Evolutionary conservation across 2,329 filamentous ascomycete species (phyloP).

Genomic region (Colletotrichum liaoningense): DNA sequence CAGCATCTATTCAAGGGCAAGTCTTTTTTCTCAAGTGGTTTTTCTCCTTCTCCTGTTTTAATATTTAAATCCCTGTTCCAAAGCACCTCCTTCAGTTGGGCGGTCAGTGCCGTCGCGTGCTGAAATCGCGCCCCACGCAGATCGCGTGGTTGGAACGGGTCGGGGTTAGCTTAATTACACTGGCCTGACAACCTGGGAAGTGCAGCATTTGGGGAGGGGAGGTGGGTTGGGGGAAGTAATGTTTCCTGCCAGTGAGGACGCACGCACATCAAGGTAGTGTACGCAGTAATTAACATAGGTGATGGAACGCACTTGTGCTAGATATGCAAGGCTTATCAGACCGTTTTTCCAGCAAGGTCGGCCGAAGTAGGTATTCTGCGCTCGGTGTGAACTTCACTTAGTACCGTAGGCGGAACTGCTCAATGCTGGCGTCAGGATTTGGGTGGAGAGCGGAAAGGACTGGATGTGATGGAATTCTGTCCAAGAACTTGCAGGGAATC

Average conservation of each 20-base stretch:
- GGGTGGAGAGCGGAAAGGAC: no score
- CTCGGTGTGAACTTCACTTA: no score
- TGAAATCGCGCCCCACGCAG: background rate
- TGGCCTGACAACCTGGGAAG: background rate
- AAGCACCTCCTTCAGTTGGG: background rate
- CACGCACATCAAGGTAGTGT: no score
- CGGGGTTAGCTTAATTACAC: background rate
- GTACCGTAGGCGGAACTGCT: no score
- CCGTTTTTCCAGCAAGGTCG: no score
- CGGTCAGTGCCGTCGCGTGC: background rate
- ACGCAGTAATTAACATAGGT: no score
- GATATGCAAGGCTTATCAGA: no score
- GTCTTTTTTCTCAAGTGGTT: background rate
- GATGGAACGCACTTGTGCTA: no score
- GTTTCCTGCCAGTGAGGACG: background rate
- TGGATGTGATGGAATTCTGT: no score
- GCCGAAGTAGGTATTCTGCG: no score
- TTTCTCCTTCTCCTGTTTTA: background rate
- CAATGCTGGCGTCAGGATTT: no score
- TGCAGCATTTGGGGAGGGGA: background rate
- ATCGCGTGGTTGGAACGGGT: background rate
- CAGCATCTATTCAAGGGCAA: background rate
- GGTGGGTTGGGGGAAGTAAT: background rate
- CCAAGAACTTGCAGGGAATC: no score
- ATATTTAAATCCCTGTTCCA: background rate